Evolutionary conservation across 257 asterid genomes (phyloP), one percentile per base, ranked within the genome.

Genomic region (Cruciata laevipes): DNA sequence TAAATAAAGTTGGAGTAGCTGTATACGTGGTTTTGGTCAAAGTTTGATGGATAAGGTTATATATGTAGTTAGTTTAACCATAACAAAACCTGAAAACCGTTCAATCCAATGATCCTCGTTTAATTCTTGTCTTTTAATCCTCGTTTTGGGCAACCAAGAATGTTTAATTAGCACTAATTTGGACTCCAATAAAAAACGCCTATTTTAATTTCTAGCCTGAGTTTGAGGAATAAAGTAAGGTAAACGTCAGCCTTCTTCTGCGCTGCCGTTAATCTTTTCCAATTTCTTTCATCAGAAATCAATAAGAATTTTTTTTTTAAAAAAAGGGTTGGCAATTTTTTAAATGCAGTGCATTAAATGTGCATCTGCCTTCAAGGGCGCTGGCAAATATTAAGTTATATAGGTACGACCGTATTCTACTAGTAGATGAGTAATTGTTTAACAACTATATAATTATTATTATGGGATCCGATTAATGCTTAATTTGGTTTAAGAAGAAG

Each of bases 31-130:
- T 64, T 58, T 4, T 66, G 72, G 87, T 85, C 80, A 83, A 81
- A 60, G n/a, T 44, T 65, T 69, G 75, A 25, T 30, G 44, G 72
- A 71, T 64, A 76, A 66, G 76, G 27, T 61, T 61, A 69, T 58
- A 1, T 61, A 76, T 33, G 66, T 51, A 64, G 74, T 83, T 86
- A 76, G 93, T 75, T 86, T 73, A 73, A 73, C 76, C 68, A 73
- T 44, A 67, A 80, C 87, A 82, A 76, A 78, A 69, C 77, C 76
- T 31, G 68, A 68, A 81, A 67, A 70, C 76, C 63, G 47, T 44
- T 65, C 61, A 63, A 13, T 47, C 18, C 44, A 66, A 2, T 38
- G 9, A 65, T 13, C 32, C 62, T 27, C 30, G 30, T 27, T 27
- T 27, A 6, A 5, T 42, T n/a, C 52, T 70, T 31, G 59, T 61